Base-by-base conservation (phyloP, 192 early-diverging fungal genomes). In the Linnemannia zychae region DNA sequence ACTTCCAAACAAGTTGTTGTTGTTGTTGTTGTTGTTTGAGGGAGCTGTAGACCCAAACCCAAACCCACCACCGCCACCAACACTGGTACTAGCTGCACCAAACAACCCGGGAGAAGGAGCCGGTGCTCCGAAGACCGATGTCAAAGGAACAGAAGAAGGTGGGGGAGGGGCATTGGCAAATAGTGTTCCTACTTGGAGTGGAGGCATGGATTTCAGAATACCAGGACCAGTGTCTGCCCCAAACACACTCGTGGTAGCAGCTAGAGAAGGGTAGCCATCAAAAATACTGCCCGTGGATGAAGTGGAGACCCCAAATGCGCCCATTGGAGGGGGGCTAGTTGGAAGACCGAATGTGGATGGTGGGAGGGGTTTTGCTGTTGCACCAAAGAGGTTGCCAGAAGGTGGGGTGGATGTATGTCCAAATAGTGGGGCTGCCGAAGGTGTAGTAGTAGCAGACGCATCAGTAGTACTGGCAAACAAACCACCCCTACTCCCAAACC, bases 241-340 rank as follows among this genome's bases (percentile, higher is more conserved):
- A 49, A 76, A 76, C 15, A 60, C 4, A 20, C 28, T 47, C 50
- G 9, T 36, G 34, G 52, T 0, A 76, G 46, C 24, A 33, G 22
- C 17, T 36, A 50, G 75, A 31, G 53, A 72, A 34, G 28, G 48
- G 72, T 22, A 38, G 78, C 65, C 34, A n/a, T 47, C 47, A 75
- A 75, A 75, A 1, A 66, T 28, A 28, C 36, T 44, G n/a, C 7
- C 37, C 36, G 60, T 40, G 16, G 46, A 33, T 18, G 74, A 46
- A 44, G 40, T 44, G 9, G 40, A 31, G 15, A 34, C 67, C 3
- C 67, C 67, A 37, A 68, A 68, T 18, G 31, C 6, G 17, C 36
- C 18, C 4, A 18, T 2, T 20, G 67, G 17, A n/a, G 67, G 18
- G 28, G 13, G 24, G 3, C 12, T 31, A 24, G 40, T 44, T 3